Evolutionary conservation across 768 basidiomycete genomes (phyloP).

Genomic region (Tulasnella sp.): DNA sequence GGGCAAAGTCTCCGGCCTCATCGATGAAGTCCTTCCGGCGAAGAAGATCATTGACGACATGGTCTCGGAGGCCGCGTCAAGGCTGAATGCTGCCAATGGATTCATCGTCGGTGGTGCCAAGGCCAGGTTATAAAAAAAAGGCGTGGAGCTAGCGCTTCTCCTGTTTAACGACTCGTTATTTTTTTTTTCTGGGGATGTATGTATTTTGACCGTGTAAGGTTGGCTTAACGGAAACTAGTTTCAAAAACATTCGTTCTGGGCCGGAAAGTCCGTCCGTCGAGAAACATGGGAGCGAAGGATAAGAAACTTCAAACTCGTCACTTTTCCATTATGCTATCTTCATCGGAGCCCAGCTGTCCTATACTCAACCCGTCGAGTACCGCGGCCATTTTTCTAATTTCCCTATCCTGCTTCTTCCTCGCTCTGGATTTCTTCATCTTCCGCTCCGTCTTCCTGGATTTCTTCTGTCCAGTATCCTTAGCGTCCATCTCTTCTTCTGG

Average conservation of each 20-base stretch:
- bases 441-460: not conserved
- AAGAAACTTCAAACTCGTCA: not conserved
- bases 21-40: conserved; percentile 65
- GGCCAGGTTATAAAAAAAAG: conserved; percentile 26
- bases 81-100: conserved; percentile 35
- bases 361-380: not conserved
- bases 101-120: conserved; percentile 19
- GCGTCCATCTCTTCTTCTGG: not conserved
- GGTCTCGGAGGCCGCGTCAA: conserved; percentile 62
- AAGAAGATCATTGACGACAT: conserved; percentile 76
- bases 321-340: not conserved
- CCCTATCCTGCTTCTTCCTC: not conserved
- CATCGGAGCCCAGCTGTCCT: not conserved
- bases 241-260: not conserved
- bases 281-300: not conserved
- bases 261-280: not conserved
- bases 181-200: not conserved
- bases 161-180: not conserved
- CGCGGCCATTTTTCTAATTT: not conserved
- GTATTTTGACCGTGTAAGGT: not conserved
- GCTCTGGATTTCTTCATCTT: not conserved
- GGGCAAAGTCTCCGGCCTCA: conserved; percentile 62
- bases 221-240: not conserved
- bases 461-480: not conserved
- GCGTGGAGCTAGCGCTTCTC: too few species aligned